phyloP scores from a whole-genome alignment of 179 eudicot genomes.

The Spinacia oleracea region DNA sequence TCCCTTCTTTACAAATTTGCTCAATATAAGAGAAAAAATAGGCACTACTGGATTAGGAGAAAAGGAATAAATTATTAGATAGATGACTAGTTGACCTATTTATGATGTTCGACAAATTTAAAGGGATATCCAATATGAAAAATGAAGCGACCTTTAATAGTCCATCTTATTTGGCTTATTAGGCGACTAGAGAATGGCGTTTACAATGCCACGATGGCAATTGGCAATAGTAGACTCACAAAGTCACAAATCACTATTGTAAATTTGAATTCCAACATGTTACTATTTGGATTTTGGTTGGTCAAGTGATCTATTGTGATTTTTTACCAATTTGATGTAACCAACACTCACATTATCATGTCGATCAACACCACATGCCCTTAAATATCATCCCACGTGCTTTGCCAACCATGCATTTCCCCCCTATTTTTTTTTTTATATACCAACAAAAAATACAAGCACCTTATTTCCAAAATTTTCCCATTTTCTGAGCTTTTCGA shows the following conservation, averaged over 20 bases:
- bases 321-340: neutral
- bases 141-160: too few relatives aligned
- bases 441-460: too few relatives aligned
- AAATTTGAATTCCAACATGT: neutral
- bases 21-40: too few relatives aligned
- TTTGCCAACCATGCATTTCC: constrained; percentile 26
- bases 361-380: constrained; percentile 29
- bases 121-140: too few relatives aligned
- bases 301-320: neutral
- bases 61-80: too few relatives aligned
- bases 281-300: neutral
- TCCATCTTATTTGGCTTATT: too few relatives aligned
- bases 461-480: neutral
- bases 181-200: constrained; percentile 11
- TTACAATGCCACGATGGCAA: constrained; percentile 9
- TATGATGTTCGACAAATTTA: too few relatives aligned
- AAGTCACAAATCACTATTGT: neutral
- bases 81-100: too few relatives aligned
- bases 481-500: neutral
- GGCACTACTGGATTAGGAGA: too few relatives aligned
- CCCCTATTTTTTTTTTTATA: neutral
- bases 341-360: constrained; percentile 2
- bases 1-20: too few relatives aligned
- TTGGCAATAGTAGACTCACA: neutral
- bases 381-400: constrained; percentile 34